Percentiles rank a stretch among this genome's conserved stretches.
Conservation (phyloP, 257 asterid genomes). For the Agastache rugosa region DNA sequence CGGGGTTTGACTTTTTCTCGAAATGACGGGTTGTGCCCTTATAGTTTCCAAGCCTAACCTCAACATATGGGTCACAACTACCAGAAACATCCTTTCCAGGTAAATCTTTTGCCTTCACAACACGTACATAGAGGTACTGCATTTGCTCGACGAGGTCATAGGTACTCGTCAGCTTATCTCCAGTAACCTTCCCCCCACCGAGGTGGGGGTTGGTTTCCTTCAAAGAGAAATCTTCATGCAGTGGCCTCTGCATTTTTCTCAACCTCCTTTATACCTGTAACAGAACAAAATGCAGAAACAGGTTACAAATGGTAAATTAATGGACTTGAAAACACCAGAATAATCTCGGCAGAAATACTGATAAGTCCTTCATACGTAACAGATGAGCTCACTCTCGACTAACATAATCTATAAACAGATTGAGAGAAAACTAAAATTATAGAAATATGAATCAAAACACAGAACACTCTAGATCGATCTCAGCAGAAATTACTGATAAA, state of each 20-base stretch:
- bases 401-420: not conserved
- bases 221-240: conserved; percentile 58
- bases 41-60: conserved; percentile 71
- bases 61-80: conserved; percentile 69
- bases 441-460: not conserved
- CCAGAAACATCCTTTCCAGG: conserved; percentile 72
- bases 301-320: conserved; percentile 2
- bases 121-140: conserved; percentile 78
- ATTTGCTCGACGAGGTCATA: conserved; percentile 83
- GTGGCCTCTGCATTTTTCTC: conserved; percentile 63
- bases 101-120: conserved; percentile 70
- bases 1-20: conserved; percentile 72
- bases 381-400: conserved; percentile 6
- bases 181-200: conserved; percentile 73
- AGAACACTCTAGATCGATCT: not conserved
- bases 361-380: not conserved
- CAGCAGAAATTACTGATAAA: too few relatives aligned
- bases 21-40: conserved; percentile 72
- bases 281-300: not conserved
- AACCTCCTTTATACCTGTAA: conserved; percentile 39
- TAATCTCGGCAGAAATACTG: conserved; percentile 3
- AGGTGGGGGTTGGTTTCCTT: conserved; percentile 73
- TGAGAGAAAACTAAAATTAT: not conserved
- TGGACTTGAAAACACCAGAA: conserved; percentile 8
- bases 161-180: conserved; percentile 74